Evolutionary conservation across 805 yeast genomes (phyloP), one percentile per base, ranked within the genome.

Genomic region (Komagataella pseudopastoris): DNA sequence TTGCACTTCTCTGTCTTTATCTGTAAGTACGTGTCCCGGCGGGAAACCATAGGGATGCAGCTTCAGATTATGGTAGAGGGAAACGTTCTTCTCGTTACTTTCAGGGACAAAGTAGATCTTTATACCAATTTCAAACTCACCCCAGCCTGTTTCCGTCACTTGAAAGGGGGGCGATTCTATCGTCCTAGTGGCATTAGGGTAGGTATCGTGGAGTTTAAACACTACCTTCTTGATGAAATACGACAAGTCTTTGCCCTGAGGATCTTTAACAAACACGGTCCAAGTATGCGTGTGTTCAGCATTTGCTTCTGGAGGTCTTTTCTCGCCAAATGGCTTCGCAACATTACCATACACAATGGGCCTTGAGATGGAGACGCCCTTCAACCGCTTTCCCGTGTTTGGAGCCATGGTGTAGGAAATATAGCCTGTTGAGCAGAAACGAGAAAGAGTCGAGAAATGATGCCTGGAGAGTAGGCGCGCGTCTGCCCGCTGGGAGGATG

Each of bases 101-200:
- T 87, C 95, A n/a, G 83, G 76, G 44, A 81, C 83, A 65, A 93
- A 93, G 64, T 83, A 90, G 16, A 93, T 78, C 62, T 90, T 87
- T 51, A 93, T 82, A 44, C 86, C 79, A 55, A 93, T 85, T 61
- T 93, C 99, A 66, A 93, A 93, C 65, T 93, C 99, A 57, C 99
- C 99, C 99, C 99, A 93, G 0, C 99, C 99, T 0, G 98, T 87
- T 62, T 93, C 99, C 1, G 96, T 85, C 24, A 93, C 88, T 64
- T 89, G 95, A 60, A 85, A 93, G 0, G 99, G 99, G 1, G 98
- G 97, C 30, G 72, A 63, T 55, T 93, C 98, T 14, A 91, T 74
- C 1, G 93, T 76, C 51, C 99, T 71, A n/a, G 88, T 80, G 1
- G 96, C 79, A 58, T 83, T 87, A 18, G 83, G 84, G 60, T 91